A percentile compares a stretch with the other conserved stretches of the same genome.
Evolutionary conservation across 169 alveolate genomes (phyloP).

Genomic region (Eimeria necatrix): DNA sequence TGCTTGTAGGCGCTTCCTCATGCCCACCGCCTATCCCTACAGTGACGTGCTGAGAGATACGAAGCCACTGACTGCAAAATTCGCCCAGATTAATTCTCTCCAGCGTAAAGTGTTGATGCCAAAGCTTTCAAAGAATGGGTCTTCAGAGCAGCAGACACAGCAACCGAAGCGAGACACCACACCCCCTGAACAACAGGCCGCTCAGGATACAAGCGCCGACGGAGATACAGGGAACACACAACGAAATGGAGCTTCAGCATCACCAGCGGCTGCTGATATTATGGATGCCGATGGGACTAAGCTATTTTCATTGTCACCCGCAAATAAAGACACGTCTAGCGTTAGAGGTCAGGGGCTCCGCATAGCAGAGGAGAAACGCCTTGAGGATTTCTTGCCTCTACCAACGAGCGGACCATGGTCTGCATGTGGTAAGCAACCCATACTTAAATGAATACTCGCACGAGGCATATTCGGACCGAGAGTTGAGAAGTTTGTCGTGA

Average conservation of each 20-base stretch:
- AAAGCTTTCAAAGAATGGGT: background rate
- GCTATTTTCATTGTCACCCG: background rate
- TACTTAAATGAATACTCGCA: background rate
- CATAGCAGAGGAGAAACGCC: background rate
- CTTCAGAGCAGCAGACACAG: background rate
- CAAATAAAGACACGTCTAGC: conserved; percentile 14
- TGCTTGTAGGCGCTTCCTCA: conserved; percentile 68
- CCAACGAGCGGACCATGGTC: conserved; percentile 75
- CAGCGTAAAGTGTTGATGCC: background rate
- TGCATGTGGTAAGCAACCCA: conserved; percentile 53
- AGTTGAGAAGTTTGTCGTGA: too few relatives aligned
- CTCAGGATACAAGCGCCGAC: background rate
- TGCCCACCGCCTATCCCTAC: conserved; percentile 73
- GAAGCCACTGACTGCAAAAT: background rate
- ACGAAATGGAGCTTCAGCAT: background rate
- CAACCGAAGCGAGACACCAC: conserved; percentile 18
- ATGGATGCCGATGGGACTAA: background rate
- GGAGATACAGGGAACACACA: background rate
- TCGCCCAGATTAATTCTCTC: conserved; percentile 67
- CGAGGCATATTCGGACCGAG: too few relatives aligned
- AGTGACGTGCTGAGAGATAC: conserved; percentile 56
- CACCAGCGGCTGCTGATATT: conserved; percentile 3
- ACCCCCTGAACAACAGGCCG: background rate
- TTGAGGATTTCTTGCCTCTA: conserved; percentile 43
- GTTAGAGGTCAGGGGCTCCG: conserved; percentile 12